Evolutionary conservation across 768 basidiomycete species (phyloP), one percentile per base, ranked within the genome.

Genomic region (Tylopilus sp.): DNA sequence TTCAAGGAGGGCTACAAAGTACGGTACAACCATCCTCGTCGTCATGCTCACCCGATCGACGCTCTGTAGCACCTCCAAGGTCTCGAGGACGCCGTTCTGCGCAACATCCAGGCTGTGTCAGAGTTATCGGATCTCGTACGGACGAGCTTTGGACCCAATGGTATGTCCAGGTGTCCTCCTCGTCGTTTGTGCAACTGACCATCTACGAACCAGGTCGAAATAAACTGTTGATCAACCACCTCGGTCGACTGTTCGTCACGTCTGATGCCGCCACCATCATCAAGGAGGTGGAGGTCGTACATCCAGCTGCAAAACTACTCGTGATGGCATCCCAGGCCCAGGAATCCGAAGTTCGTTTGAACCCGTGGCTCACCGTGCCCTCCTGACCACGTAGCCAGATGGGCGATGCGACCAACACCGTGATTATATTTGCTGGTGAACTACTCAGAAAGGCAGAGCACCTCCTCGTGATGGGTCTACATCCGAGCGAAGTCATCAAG

Each of bases 211-310:
- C 63, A 92, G 95, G 95, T 43, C 82, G 95, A 47, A 99, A 98
- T 72, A 99, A 99, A 71, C 83, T 99, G 48, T 74, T 99, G 68
- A 95, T 99, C 73, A 99, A 99, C 70, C 95, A 98, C 71, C 78
- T 99, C 31, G 94, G 94, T 48, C 80, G 85, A 69, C 79, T 98
- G 35, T 98, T 98, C 71, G 95, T 98, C 53, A 99, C 97, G 30
- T 95, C 93, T 42, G 95, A 99, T 81, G 95, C 97, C 10, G 97
- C 97, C 12, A 98, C 95, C 52, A 98, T 99, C 71, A 93, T 99
- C 64, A 81, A 88, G 57, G 97, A 99, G 74, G 85, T 98, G 65
- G 97, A 99, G 67, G 93, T 99, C 50, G 93, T 98, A 15, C 97
- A 99, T 70, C 97, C 97, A 1, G 97, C 95, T 6, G 97, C 95